Base-by-base conservation (phyloP, 106 monocot genomes). In the Acanthochlamys bracteata region DNA sequence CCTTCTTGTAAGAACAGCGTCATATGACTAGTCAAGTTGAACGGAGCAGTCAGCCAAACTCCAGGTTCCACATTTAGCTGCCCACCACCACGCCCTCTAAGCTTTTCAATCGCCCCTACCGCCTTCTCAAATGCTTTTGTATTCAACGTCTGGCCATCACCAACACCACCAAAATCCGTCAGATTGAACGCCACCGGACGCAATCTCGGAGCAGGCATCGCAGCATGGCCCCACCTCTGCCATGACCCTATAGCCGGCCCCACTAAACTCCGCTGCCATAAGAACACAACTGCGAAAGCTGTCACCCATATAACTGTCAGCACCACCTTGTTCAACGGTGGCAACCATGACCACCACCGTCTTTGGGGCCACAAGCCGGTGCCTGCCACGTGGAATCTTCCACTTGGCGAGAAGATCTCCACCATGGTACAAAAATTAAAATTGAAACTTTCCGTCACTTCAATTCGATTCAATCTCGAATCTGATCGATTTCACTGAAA, bases 1-100 rank as follows among this genome's bases (percentile, higher is more conserved):
- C 81, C 89, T n/a, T 89, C 84, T 22, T 64, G 84, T 11, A 89
- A 76, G 65, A 89, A 89, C 25, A 89, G 68, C 23, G 89, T 89
- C 81, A 89, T 81, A 51, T 84, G 81, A 41, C 84, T 89, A 46
- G 89, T 84, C 61, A 89, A 70, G 55, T 89, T 89, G 69, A 89
- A 89, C 19, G 84, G 84, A 15, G 74, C 84, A 39, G 89, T 89
- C 56, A 89, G 62, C 89, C 89, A 89, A 23, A 64, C 17, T 39
- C 89, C 89, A 24, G 57, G 40, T 46, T 39, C 78, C 26, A 89
- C 89, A 39, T 81, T 81, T 23, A 89, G 84, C 81, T 81, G 84
- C 43, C 81, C 84, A 0, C 89, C 89, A 15, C 89, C 89, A 22
- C 26, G 58, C 49, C 56, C 41, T 40, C 56, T 39, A 0, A 88